A percentile compares a stretch with the other conserved stretches of the same genome.
phyloP scores from a whole-genome alignment of 345 rosid species.

The Lagerstroemia speciosa region DNA sequence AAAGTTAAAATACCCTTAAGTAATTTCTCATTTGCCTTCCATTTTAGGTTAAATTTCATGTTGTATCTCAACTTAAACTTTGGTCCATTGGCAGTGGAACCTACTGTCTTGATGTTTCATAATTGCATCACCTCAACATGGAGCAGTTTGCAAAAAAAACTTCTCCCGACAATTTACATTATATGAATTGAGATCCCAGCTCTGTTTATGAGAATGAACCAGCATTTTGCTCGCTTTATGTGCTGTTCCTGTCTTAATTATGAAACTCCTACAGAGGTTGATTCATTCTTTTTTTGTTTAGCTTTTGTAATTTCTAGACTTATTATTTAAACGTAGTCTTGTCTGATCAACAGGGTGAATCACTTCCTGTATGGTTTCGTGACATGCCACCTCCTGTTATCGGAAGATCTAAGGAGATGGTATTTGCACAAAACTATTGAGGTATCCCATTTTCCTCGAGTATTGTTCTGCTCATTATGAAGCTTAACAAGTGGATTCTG shows the following conservation, averaged over 20 bases:
- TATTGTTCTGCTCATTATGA: too few species aligned
- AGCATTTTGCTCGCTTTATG: slow-evolving; percentile 67
- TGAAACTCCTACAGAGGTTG: slow-evolving; percentile 43
- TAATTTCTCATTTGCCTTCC: too few species aligned
- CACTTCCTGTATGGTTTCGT: too few species aligned
- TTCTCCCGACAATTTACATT: slow-evolving; percentile 62
- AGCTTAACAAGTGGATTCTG: too few species aligned
- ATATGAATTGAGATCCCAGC: slow-evolving; percentile 36
- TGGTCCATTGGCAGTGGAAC: slow-evolving; percentile 27
- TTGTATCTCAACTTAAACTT: slow-evolving; percentile 68
- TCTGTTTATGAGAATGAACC: slow-evolving; percentile 44
- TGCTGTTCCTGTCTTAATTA: slow-evolving; percentile 75
- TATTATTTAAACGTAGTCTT: too few species aligned
- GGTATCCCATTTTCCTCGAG: too few species aligned
- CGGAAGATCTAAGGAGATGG: too few species aligned
- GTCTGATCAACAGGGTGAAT: too few species aligned
- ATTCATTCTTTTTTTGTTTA: neutral
- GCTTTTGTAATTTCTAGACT: slow-evolving; percentile 1
- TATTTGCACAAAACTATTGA: too few species aligned
- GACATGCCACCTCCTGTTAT: too few species aligned
- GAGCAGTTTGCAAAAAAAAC: slow-evolving; percentile 77
- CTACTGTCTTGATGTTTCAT: too few species aligned
- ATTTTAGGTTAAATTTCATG: slow-evolving; percentile 60
- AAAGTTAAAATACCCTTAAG: too few species aligned
- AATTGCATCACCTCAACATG: slow-evolving; percentile 66